Base-by-base conservation (phyloP, 371 early-diverging fungal genomes). In the Haplosporangium sp. region DNA sequence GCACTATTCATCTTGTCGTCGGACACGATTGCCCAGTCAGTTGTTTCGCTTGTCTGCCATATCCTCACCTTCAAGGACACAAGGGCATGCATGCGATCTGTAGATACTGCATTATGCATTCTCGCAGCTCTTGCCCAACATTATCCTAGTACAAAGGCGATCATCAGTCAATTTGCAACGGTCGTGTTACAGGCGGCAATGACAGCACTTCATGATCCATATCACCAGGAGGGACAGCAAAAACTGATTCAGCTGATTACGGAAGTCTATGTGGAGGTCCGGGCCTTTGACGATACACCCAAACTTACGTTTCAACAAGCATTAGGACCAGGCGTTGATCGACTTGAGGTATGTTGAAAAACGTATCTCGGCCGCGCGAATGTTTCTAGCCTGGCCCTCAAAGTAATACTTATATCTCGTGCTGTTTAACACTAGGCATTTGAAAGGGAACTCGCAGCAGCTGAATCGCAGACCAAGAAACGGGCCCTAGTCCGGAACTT, bases 161-260 rank as follows among this genome's bases (percentile, higher is more conserved):
- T 85, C 14, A 59, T 73, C 16, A 55, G 55, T 0, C 43, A 14
- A 0, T 79, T 72, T 62, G 81, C 85, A 6, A 63, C 64, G 0
- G 62, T 69, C 56, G 69, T 85, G 6, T 69, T 86, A 11, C 64
- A 60, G 14, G 63, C 82, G 4, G 66, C 77, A 5, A 66, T 86
- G 62, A 79, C 84, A 67, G 86, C 84, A 0, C 69, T 88, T 40
- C 84, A 84, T 55, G 87, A 87, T 58, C 79, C 82, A 14, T 89
- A 89, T 62, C 86, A 86, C 50, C 80, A 74, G 53, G 86, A 84
- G 7, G 68, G 79, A 18, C 88, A 89, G 45, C 80, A 75, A 14
- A 87, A 83, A 50, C 29, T 79, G 36, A 68, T 87, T 10, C 57
- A 51, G 52, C 61, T 85, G 9, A 84, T 89, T 48, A 77, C 82